Evolutionary conservation across 1,284 basidiomycete species (phyloP).

Genomic region (Apiotrichum brassicae): DNA sequence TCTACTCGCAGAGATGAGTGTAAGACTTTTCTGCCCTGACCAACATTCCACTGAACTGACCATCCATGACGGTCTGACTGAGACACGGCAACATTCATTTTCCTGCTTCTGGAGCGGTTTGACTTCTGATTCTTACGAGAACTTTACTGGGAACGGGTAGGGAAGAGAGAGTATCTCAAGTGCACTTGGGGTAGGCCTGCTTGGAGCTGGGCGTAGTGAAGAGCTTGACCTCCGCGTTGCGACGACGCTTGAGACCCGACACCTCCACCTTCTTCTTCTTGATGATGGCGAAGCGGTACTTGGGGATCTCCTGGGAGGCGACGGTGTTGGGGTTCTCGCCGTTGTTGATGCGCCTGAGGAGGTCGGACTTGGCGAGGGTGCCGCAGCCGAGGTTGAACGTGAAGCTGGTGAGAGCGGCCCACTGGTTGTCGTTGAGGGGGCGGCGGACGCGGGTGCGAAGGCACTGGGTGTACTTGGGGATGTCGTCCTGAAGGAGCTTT

Average conservation of each 20-base stretch:
- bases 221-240: slow-evolving; percentile 4
- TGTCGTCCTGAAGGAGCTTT: slow-evolving; percentile 6
- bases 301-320: not conserved
- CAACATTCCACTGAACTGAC: too few species aligned
- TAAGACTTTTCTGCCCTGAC: too few species aligned
- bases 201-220: not conserved
- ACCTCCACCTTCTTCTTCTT: not conserved
- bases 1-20: too few species aligned
- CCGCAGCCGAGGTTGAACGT: slow-evolving; percentile 12
- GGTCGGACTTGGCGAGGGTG: not conserved
- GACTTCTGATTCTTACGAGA: too few species aligned
- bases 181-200: not conserved
- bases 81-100: too few species aligned
- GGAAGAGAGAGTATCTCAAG: not conserved
- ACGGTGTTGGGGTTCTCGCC: slow-evolving; percentile 8
- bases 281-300: too few species aligned
- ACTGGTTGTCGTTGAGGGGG: slow-evolving; percentile 14
- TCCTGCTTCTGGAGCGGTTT: too few species aligned
- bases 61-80: too few species aligned
- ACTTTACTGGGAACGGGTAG: too few species aligned
- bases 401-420: slow-evolving; percentile 5
- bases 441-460: slow-evolving; percentile 1
- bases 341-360: slow-evolving; percentile 6
- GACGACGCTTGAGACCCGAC: slow-evolving; percentile 1
- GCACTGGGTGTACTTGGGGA: slow-evolving; percentile 7